Evolutionary conservation across 371 early-diverging fungal genomes (phyloP), one percentile per base, ranked within the genome.

Genomic region (Thermomucor indicae-seudaticae): DNA sequence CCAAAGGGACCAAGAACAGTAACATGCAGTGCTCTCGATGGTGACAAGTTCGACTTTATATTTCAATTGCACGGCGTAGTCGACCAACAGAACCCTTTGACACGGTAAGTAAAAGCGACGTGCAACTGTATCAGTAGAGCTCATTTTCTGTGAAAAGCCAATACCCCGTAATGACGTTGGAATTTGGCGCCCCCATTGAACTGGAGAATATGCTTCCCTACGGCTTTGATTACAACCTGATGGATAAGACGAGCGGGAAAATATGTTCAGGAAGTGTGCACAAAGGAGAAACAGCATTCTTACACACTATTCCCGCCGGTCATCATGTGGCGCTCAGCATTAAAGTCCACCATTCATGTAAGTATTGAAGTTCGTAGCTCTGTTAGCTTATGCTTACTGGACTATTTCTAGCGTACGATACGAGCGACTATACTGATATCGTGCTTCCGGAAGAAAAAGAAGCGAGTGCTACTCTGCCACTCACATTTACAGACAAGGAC

Each of bases 171-270:
- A 69, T 92, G 80, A 78, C 75, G 0, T 61, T 91, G 12, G 75
- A 75, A 38, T 58, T 94, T 11, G 62, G 83, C 19, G 76, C 92
- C 6, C 92, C 94, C 10, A 64, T 92, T 49, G 81, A 86, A 58
- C 64, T 94, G 5, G 92, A 92, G 62, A 94, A 94, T 55, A 64
- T 89, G n/a, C 64, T 94, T 24, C 95, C 95, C 0, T 88, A 79
- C 59, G 75, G 83, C 43, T 62, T 90, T 47, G 68, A 79, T 32
- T 75, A 83, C 35, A 64, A 50, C 2, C 17, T 74, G 22, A 39
- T 44, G 20, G 61, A 74, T 19, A 55, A 55, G 43, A 60, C 83
- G 3, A 60, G 66, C 4, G 81, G 79, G 49, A 70, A 77, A 43
- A 61, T 57, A 7, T 38, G 54, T 8, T 41, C 52, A 2, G 62